These are phyloP conservation scores for Fusarium stilboides DNA, from an alignment of 2,329 filamentous ascomycete species.

Conservation along the genomic window DNA sequence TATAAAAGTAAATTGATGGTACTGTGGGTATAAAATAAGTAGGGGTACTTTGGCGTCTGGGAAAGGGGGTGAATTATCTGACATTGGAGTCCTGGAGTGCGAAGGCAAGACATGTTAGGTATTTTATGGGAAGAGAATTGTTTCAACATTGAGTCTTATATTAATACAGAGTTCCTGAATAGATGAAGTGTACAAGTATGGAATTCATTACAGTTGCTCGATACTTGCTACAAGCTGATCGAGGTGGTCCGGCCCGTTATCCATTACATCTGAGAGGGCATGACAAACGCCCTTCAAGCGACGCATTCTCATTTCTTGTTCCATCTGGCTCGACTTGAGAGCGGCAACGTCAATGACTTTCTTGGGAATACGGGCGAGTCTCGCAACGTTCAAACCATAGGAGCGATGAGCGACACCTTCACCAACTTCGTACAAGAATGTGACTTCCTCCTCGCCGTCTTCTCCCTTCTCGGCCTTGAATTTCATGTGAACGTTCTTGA, in stretches of 20 bases:
- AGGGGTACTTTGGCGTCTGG: constrained; percentile 32
- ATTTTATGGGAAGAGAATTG: constrained; percentile 22
- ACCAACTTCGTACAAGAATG: constrained; percentile 93
- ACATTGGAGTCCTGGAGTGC: constrained; percentile 33
- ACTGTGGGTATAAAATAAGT: constrained; percentile 23
- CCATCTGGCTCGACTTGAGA: constrained; percentile 84
- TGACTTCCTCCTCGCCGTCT: constrained; percentile 81
- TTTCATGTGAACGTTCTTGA: constrained; percentile 94
- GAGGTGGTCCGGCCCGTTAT: constrained; percentile 59
- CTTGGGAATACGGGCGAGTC: constrained; percentile 84
- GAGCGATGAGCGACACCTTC: constrained; percentile 94
- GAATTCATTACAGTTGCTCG: constrained; percentile 67
- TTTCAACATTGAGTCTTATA: constrained; percentile 23
- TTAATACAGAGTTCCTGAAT: background rate
- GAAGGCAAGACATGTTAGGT: constrained; percentile 27
- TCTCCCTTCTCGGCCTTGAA: constrained; percentile 70
- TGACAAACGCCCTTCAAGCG: constrained; percentile 68
- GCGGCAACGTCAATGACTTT: constrained; percentile 84
- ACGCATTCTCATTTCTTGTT: constrained; percentile 77
- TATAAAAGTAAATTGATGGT: constrained; percentile 12
- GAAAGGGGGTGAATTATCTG: constrained; percentile 29
- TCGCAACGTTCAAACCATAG: constrained; percentile 94
- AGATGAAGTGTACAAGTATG: constrained; percentile 11
- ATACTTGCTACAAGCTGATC: constrained; percentile 70
- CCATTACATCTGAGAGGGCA: constrained; percentile 61